phyloP scores from a whole-genome alignment of 176 grass and related monocot genomes.

The Paspalum notatum region DNA sequence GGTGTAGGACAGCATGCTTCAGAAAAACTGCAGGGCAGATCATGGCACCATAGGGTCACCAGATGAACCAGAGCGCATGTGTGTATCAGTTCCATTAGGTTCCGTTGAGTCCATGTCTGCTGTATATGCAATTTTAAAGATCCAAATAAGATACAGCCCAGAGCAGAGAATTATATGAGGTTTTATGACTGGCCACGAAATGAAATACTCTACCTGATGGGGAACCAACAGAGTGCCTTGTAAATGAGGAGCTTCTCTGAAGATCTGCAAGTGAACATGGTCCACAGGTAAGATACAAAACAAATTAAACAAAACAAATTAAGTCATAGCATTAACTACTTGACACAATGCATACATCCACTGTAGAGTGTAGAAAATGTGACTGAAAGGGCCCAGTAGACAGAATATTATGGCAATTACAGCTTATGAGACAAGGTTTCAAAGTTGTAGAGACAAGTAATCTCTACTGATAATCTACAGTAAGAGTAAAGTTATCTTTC shows the following conservation, averaged over 20 bases:
- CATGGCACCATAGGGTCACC: constrained; percentile 60
- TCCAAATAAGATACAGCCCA: constrained; percentile 24
- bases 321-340: constrained; percentile 7
- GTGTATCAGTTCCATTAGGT: constrained; percentile 46
- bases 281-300: constrained; percentile 22
- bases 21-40: neutral
- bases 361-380: neutral
- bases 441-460: neutral
- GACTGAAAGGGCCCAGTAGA: neutral
- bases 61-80: constrained; percentile 51
- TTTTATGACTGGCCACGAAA: neutral
- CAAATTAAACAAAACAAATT: neutral
- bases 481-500: neutral
- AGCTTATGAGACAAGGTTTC: neutral
- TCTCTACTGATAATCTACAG: neutral
- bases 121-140: constrained; percentile 42
- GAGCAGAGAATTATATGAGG: constrained; percentile 1
- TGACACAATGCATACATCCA: constrained; percentile 11
- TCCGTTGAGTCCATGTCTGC: constrained; percentile 51
- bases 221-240: constrained; percentile 51
- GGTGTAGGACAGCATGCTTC: neutral
- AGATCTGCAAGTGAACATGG: constrained; percentile 47
- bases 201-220: constrained; percentile 50
- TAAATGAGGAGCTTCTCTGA: constrained; percentile 55
- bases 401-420: constrained; percentile 3